Percentiles rank a stretch among this genome's conserved stretches.
Conservation (phyloP, 208 protist genomes). For the Crithidia bombi region DNA sequence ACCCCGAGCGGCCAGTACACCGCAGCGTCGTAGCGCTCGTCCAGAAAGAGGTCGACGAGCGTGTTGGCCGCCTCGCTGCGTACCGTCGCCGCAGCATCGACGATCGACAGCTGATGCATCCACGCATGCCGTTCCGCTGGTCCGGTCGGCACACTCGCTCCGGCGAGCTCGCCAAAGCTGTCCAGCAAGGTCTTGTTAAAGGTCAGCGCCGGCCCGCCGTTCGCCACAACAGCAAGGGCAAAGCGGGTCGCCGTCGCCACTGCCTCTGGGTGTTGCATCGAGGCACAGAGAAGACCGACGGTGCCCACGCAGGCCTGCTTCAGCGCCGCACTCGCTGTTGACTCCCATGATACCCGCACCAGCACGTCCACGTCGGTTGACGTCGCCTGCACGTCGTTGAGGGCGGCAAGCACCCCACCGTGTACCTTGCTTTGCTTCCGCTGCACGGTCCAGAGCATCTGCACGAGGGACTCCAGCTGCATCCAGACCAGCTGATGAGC, state of each 20-base stretch:
- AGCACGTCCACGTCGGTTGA: slow-evolving; percentile 66
- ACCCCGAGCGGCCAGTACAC: slow-evolving; percentile 74
- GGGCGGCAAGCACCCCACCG: slow-evolving; percentile 18
- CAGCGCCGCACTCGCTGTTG: slow-evolving; percentile 42
- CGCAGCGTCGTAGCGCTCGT: slow-evolving; percentile 61
- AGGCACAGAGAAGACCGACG: slow-evolving; percentile 50
- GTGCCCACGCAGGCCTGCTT: slow-evolving; percentile 59
- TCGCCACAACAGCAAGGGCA: slow-evolving; percentile 40
- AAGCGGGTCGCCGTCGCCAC: slow-evolving; percentile 51
- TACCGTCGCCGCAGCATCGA: slow-evolving; percentile 53
- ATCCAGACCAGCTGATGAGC: slow-evolving; percentile 65
- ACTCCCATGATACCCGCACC: slow-evolving; percentile 67
- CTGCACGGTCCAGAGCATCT: slow-evolving; percentile 81
- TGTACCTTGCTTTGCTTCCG: slow-evolving; percentile 65
- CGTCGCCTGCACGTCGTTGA: slow-evolving; percentile 49
- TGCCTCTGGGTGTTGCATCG: slow-evolving; percentile 43
- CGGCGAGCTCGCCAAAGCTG: slow-evolving; percentile 11
- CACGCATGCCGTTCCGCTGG: slow-evolving; percentile 38
- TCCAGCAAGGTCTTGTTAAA: slow-evolving; percentile 25
- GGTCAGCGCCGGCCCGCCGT: slow-evolving; percentile 16
- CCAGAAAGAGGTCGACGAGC: slow-evolving; percentile 78
- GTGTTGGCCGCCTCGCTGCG: slow-evolving; percentile 83
- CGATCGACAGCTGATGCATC: slow-evolving; percentile 42
- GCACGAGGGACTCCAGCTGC: slow-evolving; percentile 68
- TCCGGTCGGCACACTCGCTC: slow-evolving; percentile 18